These are phyloP conservation scores for Xerocomellus intermedius DNA, from an alignment of 768 basidiomycete genomes.

Conservation along the genomic window DNA sequence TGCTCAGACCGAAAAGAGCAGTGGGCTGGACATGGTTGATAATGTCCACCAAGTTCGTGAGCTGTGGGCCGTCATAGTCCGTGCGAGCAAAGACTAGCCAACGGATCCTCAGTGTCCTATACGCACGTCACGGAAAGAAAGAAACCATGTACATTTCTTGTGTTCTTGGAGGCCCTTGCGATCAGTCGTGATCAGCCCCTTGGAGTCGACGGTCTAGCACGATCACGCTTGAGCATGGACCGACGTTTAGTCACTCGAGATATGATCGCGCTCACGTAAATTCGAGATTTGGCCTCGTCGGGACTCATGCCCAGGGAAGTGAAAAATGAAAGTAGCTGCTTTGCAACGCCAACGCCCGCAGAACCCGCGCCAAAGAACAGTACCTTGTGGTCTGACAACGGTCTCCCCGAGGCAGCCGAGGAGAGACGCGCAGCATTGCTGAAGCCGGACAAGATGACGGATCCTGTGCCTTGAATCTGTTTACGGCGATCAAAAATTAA, in stretches of 20 bases:
- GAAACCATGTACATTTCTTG: slow-evolving; percentile 55
- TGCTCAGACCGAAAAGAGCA: slow-evolving; percentile 73
- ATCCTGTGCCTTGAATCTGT: slow-evolving; percentile 70
- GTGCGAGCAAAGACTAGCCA: slow-evolving; percentile 63
- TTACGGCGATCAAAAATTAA: slow-evolving; percentile 1
- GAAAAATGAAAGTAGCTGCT: slow-evolving; percentile 49
- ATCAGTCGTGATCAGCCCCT: slow-evolving; percentile 71
- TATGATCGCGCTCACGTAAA: slow-evolving; percentile 53
- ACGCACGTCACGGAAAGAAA: not conserved
- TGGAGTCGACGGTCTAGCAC: slow-evolving; percentile 66
- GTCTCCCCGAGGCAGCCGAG: slow-evolving; percentile 42
- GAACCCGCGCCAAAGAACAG: slow-evolving; percentile 58
- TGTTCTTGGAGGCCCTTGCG: slow-evolving; percentile 69
- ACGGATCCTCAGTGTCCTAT: not conserved
- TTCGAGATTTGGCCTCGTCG: slow-evolving; percentile 62
- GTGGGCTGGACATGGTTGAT: slow-evolving; percentile 73
- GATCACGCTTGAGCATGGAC: slow-evolving; percentile 12
- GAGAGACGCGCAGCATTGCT: slow-evolving; percentile 67
- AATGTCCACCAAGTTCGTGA: slow-evolving; percentile 62
- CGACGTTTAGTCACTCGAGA: not conserved
- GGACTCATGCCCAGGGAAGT: slow-evolving; percentile 54
- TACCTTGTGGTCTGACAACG: slow-evolving; percentile 49
- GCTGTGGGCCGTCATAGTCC: slow-evolving; percentile 62
- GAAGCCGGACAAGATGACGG: slow-evolving; percentile 74
- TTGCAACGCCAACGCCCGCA: slow-evolving; percentile 54